phyloP scores from a whole-genome alignment of 2,329 filamentous ascomycete species.

The Mycogone perniciosa region DNA sequence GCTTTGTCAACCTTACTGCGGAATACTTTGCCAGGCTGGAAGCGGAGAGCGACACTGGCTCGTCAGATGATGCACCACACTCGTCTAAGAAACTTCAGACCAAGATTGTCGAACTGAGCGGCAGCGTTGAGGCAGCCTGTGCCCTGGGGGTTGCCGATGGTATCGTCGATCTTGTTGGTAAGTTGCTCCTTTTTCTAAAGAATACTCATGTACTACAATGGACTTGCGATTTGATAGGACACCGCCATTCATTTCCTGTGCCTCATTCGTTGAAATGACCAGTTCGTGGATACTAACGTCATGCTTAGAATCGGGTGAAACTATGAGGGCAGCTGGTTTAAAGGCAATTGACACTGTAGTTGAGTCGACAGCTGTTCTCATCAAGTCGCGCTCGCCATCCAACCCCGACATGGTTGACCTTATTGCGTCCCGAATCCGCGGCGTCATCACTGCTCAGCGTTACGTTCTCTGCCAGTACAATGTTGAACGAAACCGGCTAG shows the following conservation, averaged over 20 bases:
- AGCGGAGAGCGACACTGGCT: conserved; percentile 37
- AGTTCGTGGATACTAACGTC: not conserved
- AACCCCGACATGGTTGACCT: conserved; percentile 75
- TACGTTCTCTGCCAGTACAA: conserved; percentile 98
- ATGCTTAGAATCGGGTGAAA: conserved; percentile 81
- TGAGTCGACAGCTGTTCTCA: conserved; percentile 78
- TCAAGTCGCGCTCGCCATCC: conserved; percentile 80
- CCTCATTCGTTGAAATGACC: not conserved
- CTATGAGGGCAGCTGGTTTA: conserved; percentile 91
- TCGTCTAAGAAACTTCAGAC: conserved; percentile 59
- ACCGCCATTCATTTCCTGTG: no score
- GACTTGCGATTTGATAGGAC: no score
- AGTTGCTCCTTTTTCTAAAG: conserved; percentile 30
- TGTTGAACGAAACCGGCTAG: conserved; percentile 64
- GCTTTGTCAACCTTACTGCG: conserved; percentile 79
- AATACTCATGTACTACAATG: not conserved
- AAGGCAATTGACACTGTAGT: conserved; percentile 93
- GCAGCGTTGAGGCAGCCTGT: conserved; percentile 95
- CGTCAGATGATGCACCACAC: conserved; percentile 25
- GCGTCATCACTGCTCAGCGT: conserved; percentile 91
- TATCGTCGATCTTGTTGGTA: conserved; percentile 94
- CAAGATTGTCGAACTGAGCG: conserved; percentile 88
- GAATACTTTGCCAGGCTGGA: conserved; percentile 82
- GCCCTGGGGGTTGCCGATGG: conserved; percentile 93
- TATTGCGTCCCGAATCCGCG: conserved; percentile 79